Base-by-base conservation (phyloP, 2,329 filamentous ascomycete genomes). In the Scytalidium lignicola region DNA sequence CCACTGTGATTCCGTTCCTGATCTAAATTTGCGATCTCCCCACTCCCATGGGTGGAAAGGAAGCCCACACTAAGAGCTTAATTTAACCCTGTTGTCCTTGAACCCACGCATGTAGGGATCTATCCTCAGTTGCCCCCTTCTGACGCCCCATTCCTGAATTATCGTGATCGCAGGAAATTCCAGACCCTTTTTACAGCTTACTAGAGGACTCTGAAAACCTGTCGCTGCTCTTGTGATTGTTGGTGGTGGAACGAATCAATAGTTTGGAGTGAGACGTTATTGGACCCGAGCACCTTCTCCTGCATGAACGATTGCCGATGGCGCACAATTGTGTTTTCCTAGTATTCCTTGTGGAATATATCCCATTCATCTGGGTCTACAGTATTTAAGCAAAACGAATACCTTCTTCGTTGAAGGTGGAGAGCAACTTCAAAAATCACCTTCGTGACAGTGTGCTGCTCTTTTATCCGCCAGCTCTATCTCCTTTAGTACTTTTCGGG, bases 371-470 rank as follows among this genome's bases (percentile, higher is more conserved):
- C 15, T 17, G n/a, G 5, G 4, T 17, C 12, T 9, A 13, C 32
- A n/a, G 32, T 5, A 37, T 37, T 13, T 37, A 64, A 46, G 62
- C 57, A 54, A 97, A 97, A 71, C 96, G 92, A 51, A 97, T 92
- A 22, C 90, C 90, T 65, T 95, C 89, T 57, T 89, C 82, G 65
- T 96, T 96, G 68, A 96, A 96, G 2, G 87, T 86, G 58, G 75
- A 78, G 37, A 96, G 70, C 56, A 96, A 68, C 58, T 84, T 85
- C 65, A 99, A 64, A 96, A 97, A 61, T 96, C 91, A 46, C 87
- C 91, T 70, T 97, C 90, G 62, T 96, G 90, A 62, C 90, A 95
- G 74, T 93, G 85, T 53, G 89, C 79, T 10, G 91, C 81, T 56
- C 92, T 77, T 71, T 87, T 89, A 52, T 95, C 89, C 2, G 84